Percentiles rank a stretch among this genome's conserved stretches.
Conservation (phyloP, 129 eudicot species). For the Rutidosis leptorrhynchoides region DNA sequence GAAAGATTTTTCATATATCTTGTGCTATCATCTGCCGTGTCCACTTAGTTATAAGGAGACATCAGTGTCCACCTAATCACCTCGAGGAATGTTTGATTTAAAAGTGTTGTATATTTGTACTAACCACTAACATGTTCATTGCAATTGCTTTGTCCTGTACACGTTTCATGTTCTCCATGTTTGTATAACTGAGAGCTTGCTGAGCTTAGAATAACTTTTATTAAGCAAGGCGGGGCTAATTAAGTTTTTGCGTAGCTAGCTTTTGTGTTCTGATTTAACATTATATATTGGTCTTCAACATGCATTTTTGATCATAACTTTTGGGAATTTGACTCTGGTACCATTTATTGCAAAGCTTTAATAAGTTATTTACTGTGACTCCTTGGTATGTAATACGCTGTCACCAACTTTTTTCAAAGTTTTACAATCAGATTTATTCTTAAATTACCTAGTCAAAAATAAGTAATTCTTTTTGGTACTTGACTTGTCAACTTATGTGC, state of each 20-base stretch:
- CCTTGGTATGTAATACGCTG: neutral
- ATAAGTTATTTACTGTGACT: too few relatives aligned
- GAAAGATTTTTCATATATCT: neutral
- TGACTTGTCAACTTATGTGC: slow-evolving; percentile 3
- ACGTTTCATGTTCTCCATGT: neutral
- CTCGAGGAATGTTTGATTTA: neutral
- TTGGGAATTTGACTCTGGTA: neutral
- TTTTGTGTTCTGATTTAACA: neutral
- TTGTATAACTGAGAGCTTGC: slow-evolving; percentile 10
- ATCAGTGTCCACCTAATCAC: neutral
- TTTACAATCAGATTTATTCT: neutral
- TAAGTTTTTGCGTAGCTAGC: neutral
- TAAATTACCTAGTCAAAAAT: slow-evolving; percentile 5
- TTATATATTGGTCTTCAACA: neutral
- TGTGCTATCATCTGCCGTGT: neutral
- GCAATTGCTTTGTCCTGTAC: neutral
- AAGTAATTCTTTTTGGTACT: slow-evolving; percentile 6
- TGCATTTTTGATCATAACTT: neutral
- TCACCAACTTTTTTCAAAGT: neutral
- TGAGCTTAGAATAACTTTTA: neutral
- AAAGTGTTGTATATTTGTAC: neutral
- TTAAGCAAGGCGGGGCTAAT: neutral
- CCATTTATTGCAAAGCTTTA: too few relatives aligned
- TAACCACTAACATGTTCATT: neutral
- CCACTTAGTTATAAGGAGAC: neutral